A percentile compares a stretch with the other conserved stretches of the same genome.
phyloP scores from a whole-genome alignment of 768 basidiomycete species.

The Amanita jacksonii region DNA sequence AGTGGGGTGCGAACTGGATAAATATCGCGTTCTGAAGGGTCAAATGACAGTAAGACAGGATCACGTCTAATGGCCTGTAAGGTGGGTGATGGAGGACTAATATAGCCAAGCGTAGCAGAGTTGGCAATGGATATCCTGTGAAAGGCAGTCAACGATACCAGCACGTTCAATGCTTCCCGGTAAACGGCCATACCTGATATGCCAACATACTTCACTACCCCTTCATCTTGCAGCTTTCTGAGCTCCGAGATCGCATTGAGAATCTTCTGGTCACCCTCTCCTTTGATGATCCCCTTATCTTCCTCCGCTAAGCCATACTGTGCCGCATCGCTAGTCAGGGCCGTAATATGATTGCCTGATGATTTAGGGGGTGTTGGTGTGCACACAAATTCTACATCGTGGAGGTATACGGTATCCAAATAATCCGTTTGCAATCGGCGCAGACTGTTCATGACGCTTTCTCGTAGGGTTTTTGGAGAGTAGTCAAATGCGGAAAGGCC shows the following conservation, averaged over 20 bases:
- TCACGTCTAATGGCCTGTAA: slow-evolving; percentile 62
- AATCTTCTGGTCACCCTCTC: slow-evolving; percentile 64
- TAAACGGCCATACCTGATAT: slow-evolving; percentile 50
- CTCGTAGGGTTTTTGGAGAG: slow-evolving; percentile 51
- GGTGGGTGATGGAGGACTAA: slow-evolving; percentile 59
- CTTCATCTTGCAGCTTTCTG: slow-evolving; percentile 59
- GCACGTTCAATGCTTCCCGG: neutral
- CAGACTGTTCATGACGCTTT: slow-evolving; percentile 58
- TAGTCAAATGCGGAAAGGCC: slow-evolving; percentile 67
- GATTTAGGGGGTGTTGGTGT: slow-evolving; percentile 37
- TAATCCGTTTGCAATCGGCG: slow-evolving; percentile 64
- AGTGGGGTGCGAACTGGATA: slow-evolving; percentile 41
- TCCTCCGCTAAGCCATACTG: slow-evolving; percentile 59
- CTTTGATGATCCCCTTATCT: slow-evolving; percentile 46
- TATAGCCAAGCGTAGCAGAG: slow-evolving; percentile 74
- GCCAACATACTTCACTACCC: slow-evolving; percentile 63
- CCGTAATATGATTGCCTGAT: slow-evolving; percentile 46
- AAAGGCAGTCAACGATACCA: slow-evolving; percentile 2
- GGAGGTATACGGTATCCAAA: slow-evolving; percentile 73
- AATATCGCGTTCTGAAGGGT: slow-evolving; percentile 64
- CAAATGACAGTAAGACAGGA: slow-evolving; percentile 78
- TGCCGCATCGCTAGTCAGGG: slow-evolving; percentile 41
- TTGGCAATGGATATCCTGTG: slow-evolving; percentile 75
- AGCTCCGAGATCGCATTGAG: slow-evolving; percentile 61
- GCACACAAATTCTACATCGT: slow-evolving; percentile 77